Percentiles rank a stretch among this genome's conserved stretches.
Evolutionary conservation across 352 stramenopile species (phyloP).

Genomic region (Globisporangium nodosum): DNA sequence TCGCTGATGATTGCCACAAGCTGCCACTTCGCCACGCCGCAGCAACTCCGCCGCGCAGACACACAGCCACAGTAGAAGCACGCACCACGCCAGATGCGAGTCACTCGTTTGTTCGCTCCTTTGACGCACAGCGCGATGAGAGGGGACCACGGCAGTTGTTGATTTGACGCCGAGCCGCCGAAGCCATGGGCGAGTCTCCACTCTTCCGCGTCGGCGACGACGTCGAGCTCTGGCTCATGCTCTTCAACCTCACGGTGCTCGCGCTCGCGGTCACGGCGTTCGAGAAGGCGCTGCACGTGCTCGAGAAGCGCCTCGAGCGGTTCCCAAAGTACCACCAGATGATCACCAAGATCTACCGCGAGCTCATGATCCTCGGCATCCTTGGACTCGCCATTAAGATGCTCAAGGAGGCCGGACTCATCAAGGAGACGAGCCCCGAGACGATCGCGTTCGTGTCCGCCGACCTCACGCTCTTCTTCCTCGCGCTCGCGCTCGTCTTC

Average conservation of each 20-base stretch:
- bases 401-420: conserved; percentile 26
- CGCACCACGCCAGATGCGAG: too few relatives aligned
- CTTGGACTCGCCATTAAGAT: conserved; percentile 52
- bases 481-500: conserved; percentile 42
- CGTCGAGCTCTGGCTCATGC: conserved; percentile 50
- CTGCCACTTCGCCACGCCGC: neutral
- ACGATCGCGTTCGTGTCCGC: conserved; percentile 51
- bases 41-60: neutral
- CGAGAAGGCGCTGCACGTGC: conserved; percentile 32
- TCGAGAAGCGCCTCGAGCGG: conserved; percentile 34
- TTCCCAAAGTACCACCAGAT: conserved; percentile 70
- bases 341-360: conserved; percentile 52
- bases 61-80: neutral
- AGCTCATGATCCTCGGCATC: conserved; percentile 59
- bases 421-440: conserved; percentile 26
- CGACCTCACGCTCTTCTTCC: conserved; percentile 52
- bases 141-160: neutral
- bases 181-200: conserved; percentile 8
- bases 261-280: conserved; percentile 44
- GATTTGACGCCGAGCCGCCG: neutral
- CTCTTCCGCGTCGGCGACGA: conserved; percentile 15
- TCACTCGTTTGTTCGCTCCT: neutral
- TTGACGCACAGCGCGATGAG: neutral
- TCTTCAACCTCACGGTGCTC: conserved; percentile 44
- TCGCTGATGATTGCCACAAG: neutral